Percentiles rank a stretch among this genome's conserved stretches.
Evolutionary conservation across 2,329 filamentous ascomycete genomes (phyloP).

Genomic region (Penicillium brevicompactum): DNA sequence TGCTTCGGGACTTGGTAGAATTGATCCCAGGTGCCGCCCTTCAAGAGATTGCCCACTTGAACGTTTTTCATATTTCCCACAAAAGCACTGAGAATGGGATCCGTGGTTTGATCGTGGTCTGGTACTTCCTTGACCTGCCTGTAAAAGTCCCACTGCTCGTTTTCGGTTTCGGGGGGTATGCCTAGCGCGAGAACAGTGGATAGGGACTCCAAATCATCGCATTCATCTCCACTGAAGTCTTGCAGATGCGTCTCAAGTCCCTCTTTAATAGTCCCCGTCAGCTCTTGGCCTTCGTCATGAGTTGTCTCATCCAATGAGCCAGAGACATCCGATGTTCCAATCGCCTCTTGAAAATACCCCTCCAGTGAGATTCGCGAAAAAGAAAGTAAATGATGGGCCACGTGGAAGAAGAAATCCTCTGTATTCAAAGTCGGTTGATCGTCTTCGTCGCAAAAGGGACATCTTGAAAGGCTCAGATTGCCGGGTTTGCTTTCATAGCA

Average conservation of each 20-base stretch:
- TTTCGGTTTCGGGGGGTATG: neutral
- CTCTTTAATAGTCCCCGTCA: neutral
- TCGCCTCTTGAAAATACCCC: neutral
- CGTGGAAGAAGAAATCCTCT: neutral
- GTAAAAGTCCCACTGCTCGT: neutral
- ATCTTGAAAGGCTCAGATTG: neutral
- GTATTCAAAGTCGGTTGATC: neutral
- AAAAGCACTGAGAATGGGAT: neutral
- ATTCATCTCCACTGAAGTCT: neutral
- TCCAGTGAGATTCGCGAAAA: neutral
- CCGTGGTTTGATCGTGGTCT: neutral
- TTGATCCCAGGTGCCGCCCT: neutral
- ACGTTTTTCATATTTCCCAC: neutral
- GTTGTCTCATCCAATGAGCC: neutral
- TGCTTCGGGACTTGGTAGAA: neutral
- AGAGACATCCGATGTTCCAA: neutral
- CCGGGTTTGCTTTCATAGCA: neutral
- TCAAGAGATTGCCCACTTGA: neutral
- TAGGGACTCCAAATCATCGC: neutral
- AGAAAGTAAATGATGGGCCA: neutral
- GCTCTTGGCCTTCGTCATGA: neutral
- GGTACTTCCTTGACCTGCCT: neutral
- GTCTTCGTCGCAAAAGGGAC: neutral
- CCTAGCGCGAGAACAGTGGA: neutral
- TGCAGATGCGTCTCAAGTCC: neutral